Percentiles rank a stretch among this genome's conserved stretches.
Evolutionary conservation across 106 monocot genomes (phyloP).

Genomic region (Acorus gramineus): DNA sequence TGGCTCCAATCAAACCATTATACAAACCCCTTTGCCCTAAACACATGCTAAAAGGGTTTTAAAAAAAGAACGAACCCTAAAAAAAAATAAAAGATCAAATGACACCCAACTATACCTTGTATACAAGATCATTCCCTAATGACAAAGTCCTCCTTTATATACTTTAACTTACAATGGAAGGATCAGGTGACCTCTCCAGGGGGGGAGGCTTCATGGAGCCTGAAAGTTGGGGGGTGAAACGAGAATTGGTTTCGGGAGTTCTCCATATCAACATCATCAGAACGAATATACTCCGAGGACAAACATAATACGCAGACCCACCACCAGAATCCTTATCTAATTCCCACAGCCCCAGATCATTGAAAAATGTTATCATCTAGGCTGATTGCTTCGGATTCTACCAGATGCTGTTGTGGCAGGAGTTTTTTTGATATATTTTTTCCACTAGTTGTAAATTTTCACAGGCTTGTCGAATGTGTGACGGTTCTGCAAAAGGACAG

Average conservation of each 20-base stretch:
- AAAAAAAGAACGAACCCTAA: not conserved
- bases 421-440: too few relatives aligned
- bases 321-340: too few relatives aligned
- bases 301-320: too few relatives aligned
- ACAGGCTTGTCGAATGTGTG: constrained; percentile 89
- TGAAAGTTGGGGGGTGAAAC: not conserved
- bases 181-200: not conserved
- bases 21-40: constrained; percentile 3
- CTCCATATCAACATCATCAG: not conserved
- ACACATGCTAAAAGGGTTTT: not conserved
- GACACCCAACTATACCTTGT: constrained; percentile 10
- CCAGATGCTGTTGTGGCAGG: too few relatives aligned
- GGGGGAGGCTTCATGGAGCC: constrained; percentile 6
- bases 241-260: not conserved
- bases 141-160: constrained; percentile 18
- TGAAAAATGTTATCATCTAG: too few relatives aligned
- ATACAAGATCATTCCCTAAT: constrained; percentile 16
- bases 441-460: constrained; percentile 76
- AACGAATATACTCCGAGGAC: not conserved
- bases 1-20: constrained; percentile 7
- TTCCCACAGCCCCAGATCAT: too few relatives aligned
- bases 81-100: not conserved
- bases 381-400: too few relatives aligned
- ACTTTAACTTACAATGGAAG: constrained; percentile 13
- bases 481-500: constrained; percentile 44